phyloP scores from a whole-genome alignment of 1,284 basidiomycete species.

The Rugosomyces carneus region DNA sequence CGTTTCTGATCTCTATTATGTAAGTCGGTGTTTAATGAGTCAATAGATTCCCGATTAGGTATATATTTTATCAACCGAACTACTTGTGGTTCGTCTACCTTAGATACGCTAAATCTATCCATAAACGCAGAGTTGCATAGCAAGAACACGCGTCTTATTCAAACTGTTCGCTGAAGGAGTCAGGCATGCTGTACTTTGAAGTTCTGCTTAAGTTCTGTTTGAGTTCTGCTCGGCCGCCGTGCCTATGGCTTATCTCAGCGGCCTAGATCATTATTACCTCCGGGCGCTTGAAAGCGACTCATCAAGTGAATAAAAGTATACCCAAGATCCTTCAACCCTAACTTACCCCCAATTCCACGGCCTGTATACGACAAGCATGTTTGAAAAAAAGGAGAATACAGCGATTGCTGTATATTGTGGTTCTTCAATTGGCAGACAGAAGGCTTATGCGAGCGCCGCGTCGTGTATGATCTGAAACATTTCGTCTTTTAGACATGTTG shows the following conservation, averaged over 20 bases:
- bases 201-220: too few relatives aligned
- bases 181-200: too few relatives aligned
- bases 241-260: not conserved
- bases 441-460: constrained; percentile 65
- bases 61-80: too few relatives aligned
- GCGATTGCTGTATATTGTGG: constrained; percentile 78
- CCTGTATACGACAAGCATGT: not conserved
- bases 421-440: constrained; percentile 59
- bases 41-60: too few relatives aligned
- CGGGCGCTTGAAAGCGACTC: not conserved
- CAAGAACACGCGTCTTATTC: too few relatives aligned
- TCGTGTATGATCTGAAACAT: constrained; percentile 41
- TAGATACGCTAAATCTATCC: too few relatives aligned
- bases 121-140: too few relatives aligned
- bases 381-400: not conserved
- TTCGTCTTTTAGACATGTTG: not conserved
- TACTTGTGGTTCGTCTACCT: too few relatives aligned
- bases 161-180: too few relatives aligned
- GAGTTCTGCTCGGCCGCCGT: not conserved
- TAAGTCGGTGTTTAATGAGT: too few relatives aligned
- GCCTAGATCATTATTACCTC: not conserved
- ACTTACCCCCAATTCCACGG: not conserved
- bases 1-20: too few relatives aligned
- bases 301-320: not conserved
- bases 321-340: not conserved